Conservation (phyloP, 306 rosid species). For the barrel medic (Medicago truncatula) region DNA sequence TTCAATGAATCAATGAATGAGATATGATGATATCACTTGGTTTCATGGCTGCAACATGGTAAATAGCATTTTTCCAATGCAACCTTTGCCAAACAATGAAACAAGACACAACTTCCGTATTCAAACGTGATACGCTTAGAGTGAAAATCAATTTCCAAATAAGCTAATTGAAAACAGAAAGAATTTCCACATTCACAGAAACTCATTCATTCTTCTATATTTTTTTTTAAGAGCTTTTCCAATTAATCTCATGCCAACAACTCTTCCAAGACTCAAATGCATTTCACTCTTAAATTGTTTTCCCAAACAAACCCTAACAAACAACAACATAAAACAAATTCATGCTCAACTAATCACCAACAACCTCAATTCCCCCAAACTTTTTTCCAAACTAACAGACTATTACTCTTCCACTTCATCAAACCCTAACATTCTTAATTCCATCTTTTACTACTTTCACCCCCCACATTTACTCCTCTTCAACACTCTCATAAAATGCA, state of each 20-base stretch:
- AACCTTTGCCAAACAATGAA: too few species aligned
- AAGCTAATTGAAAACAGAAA: too few species aligned
- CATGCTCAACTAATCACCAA: background rate
- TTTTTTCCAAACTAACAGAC: background rate
- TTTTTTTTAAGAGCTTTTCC: background rate
- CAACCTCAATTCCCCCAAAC: background rate
- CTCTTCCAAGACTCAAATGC: constrained; percentile 10
- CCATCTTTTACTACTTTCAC: background rate
- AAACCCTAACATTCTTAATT: background rate
- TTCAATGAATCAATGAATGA: too few species aligned
- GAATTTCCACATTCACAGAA: too few species aligned
- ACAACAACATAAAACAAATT: constrained; percentile 8
- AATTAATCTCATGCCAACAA: constrained; percentile 1
- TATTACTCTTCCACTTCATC: background rate
- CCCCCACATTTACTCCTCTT: background rate
- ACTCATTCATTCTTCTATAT: too few species aligned
- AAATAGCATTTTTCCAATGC: too few species aligned
- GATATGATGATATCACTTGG: too few species aligned
- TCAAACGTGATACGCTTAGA: too few species aligned
- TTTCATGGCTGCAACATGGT: too few species aligned
- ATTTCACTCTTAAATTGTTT: constrained; percentile 1
- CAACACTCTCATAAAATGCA: constrained; percentile 4
- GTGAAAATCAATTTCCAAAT: too few species aligned
- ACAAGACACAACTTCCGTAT: too few species aligned
- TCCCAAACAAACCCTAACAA: constrained; percentile 9